These are phyloP conservation scores for Carex scoparia DNA, from an alignment of 176 grass and related monocot species.

Conservation along the genomic window DNA sequence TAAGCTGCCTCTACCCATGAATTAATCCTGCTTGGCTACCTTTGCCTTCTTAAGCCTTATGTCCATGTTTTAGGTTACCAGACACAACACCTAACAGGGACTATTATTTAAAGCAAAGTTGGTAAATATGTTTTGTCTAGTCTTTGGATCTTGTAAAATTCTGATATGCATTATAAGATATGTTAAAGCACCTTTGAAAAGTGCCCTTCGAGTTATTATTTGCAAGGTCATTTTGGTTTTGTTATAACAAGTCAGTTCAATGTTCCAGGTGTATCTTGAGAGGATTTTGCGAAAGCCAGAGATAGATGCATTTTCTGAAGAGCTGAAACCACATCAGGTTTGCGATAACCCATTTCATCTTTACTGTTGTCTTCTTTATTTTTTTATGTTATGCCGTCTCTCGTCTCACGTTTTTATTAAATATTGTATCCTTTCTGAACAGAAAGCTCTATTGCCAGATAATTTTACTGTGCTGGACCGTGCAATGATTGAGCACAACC, in stretches of 20 bases:
- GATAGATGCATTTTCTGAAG: conserved; percentile 97
- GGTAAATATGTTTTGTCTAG: background rate
- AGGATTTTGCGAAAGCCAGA: conserved; percentile 99
- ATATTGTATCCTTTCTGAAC: conserved; percentile 27
- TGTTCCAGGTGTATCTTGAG: conserved; percentile 89
- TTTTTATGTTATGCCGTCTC: background rate
- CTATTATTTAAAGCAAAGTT: background rate
- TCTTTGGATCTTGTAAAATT: background rate
- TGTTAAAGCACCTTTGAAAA: background rate
- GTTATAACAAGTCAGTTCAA: background rate
- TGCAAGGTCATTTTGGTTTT: background rate
- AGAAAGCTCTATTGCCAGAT: conserved; percentile 97
- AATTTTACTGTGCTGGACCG: conserved; percentile 93
- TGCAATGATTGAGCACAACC: conserved; percentile 99
- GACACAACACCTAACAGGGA: too few relatives aligned
- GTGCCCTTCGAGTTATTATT: background rate
- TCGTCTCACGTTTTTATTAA: background rate
- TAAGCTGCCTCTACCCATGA: background rate
- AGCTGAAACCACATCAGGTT: conserved; percentile 91
- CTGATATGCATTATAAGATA: background rate
- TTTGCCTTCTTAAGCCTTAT: background rate
- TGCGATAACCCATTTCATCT: background rate
- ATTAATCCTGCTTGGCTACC: background rate
- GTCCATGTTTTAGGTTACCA: background rate
- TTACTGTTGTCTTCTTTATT: background rate